Evolutionary conservation across 1,139 yeast genomes (phyloP), one percentile per base, ranked within the genome.

Genomic region (Taphrina deformans): DNA sequence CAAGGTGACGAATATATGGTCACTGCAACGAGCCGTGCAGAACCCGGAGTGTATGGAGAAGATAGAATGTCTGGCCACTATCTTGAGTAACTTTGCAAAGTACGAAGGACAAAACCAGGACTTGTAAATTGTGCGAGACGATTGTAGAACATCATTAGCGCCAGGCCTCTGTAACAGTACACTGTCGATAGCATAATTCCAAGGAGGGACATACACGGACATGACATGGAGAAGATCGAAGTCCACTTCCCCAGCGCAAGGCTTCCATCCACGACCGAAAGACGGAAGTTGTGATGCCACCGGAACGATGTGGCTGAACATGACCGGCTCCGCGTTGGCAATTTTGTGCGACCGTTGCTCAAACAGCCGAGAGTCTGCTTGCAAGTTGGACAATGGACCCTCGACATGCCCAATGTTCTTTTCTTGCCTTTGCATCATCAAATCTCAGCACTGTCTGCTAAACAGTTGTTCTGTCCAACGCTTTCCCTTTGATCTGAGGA

Each of bases 1-100:
- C 16, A 59, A 59, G 51, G 33, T 12, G 5, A 40, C 58, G 16
- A 24, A 9, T 6, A 24, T 26, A 18, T 53, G 31, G 58, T 24
- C 58, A 14, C 48, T 53, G 1, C 26, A 18, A 12, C 58, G 40
- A 14, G 58, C 58, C 1, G 26, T 53, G 9, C 58, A 38, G n/a
- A 23, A n/a, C 7, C 5, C n/a, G 21, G 58, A 53, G 14, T 53
- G 58, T 24, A 23, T 12, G 24, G 58, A 53, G 33, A 53, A 53
- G 23, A 6, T 53, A 12, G 48, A 24, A 3, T 53, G 58, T 40
- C 21, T 38, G 23, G 58, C 48, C n/a, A 38, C 35, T 3, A 40
- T 53, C 23, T 18, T 53, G 31, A 21, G 16, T 31, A 24, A 24
- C 10, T 53, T 53, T 40, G 48, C 48, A 6, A 40, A 40, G 16